These are phyloP conservation scores for Hortiboletus rubellus DNA, from an alignment of 1,284 basidiomycete species.

Conservation along the genomic window DNA sequence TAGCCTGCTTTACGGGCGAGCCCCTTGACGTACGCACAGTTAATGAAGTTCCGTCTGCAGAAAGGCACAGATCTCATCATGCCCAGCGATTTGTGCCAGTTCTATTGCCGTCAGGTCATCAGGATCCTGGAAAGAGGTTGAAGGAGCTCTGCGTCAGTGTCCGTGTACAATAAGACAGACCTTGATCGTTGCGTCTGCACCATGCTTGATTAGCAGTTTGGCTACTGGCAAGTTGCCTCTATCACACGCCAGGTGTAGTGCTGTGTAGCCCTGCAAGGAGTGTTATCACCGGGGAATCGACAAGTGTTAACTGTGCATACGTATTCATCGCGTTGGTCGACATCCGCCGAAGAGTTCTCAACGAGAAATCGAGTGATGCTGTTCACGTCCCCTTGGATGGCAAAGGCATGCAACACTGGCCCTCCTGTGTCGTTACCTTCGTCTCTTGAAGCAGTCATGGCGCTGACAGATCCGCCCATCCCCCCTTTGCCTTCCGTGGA, in stretches of 20 bases:
- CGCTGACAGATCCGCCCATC: constrained; percentile 65
- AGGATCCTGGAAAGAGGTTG: constrained; percentile 54
- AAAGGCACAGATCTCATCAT: constrained; percentile 56
- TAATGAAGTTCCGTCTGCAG: constrained; percentile 37
- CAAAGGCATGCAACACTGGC: constrained; percentile 60
- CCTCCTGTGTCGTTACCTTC: constrained; percentile 36
- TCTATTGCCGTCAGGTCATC: constrained; percentile 68
- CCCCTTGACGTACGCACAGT: constrained; percentile 10
- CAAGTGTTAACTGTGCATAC: constrained; percentile 43
- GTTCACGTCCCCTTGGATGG: constrained; percentile 56
- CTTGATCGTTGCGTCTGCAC: constrained; percentile 65
- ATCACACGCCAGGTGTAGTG: constrained; percentile 84
- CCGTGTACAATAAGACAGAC: constrained; percentile 37
- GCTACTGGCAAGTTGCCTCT: constrained; percentile 66
- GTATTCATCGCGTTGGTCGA: constrained; percentile 60
- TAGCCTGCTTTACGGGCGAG: not conserved
- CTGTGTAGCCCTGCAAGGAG: constrained; percentile 70
- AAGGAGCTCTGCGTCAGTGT: not conserved
- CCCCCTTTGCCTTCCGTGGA: constrained; percentile 42
- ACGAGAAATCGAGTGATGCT: constrained; percentile 50
- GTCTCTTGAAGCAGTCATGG: constrained; percentile 44
- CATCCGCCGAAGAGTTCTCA: constrained; percentile 37
- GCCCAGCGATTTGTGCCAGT: constrained; percentile 66
- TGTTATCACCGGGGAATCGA: constrained; percentile 1
- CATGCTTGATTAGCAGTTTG: constrained; percentile 58